Base-by-base conservation (phyloP, 2,329 filamentous ascomycete species). In the Aspergillus proliferans region DNA sequence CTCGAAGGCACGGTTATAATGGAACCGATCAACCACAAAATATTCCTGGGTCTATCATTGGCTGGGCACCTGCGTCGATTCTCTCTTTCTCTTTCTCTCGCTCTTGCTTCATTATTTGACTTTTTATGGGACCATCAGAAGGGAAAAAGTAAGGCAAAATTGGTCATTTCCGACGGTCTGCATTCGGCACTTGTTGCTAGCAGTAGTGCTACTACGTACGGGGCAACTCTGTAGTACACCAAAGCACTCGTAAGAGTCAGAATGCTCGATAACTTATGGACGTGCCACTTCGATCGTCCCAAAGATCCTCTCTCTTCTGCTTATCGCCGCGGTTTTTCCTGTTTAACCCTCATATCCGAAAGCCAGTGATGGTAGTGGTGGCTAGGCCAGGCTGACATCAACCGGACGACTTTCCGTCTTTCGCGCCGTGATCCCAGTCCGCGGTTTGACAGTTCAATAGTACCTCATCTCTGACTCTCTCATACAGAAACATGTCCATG, bases 11-110 rank as follows among this genome's bases (percentile, higher is more conserved):
- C 14, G 18, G 43, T 39, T 46, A 43, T 49, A 48, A 46, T 47
- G 39, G 46, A 42, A 47, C 18, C 43, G 33, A 26, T 46, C 43
- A 49, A 49, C 46, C 45, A 26, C 43, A 42, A 44, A 48, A 48
- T 41, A 30, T 48, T 48, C 41, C 15, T 24, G 22, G 3, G 12
- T n/a, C 21, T 47, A 49, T 48, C 44, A 56, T 53, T 55, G 54
- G 50, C 36, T 48, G 21, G 8, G 5, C 43, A 19, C 8, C 43
- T 28, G 26, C 28, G 18, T 45, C 26, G 9, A 34, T 42, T 47
- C 43, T 14, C 44, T 19, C 22, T 51, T 49, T 38, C 43, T 38
- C 36, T 41, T 41, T 48, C n/a, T 45, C 30, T 47, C 24, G 10
- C 48, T 43, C 47, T 41, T 22, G 10, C 19, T 44, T 30, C n/a